These are phyloP conservation scores for Candida succiphila DNA, from an alignment of 805 yeast genomes.

Conservation along the genomic window DNA sequence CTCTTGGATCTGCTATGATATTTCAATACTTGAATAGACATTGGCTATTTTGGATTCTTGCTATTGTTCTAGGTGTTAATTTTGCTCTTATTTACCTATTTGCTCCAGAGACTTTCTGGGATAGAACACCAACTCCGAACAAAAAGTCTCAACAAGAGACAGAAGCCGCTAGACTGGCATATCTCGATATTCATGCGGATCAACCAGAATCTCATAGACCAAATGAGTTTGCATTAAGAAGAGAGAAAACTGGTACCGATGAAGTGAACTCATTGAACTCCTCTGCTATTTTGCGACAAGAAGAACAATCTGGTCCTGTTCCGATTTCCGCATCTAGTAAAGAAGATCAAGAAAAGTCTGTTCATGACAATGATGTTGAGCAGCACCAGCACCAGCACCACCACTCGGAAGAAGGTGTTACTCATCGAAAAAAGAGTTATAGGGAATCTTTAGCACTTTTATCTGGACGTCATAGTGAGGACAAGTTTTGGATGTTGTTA, in stretches of 20 bases:
- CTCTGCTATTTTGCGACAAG: not conserved
- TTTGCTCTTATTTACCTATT: slow-evolving; percentile 36
- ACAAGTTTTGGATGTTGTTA: slow-evolving; percentile 46
- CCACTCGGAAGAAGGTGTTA: not conserved
- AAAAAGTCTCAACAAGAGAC: slow-evolving; percentile 39
- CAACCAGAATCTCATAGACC: slow-evolving; percentile 1
- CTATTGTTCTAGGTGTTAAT: slow-evolving; percentile 40
- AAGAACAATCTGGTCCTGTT: not conserved
- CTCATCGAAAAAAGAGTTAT: slow-evolving; percentile 11
- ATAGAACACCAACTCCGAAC: slow-evolving; percentile 39
- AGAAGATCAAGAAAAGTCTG: not conserved
- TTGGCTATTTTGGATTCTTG: slow-evolving; percentile 53
- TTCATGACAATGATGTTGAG: not conserved
- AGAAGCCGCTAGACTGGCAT: slow-evolving; percentile 31
- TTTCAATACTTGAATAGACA: slow-evolving; percentile 39
- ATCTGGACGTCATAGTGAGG: slow-evolving; percentile 39
- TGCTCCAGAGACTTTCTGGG: slow-evolving; percentile 62
- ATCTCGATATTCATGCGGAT: slow-evolving; percentile 11
- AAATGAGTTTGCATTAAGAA: slow-evolving; percentile 3
- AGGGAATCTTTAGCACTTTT: slow-evolving; percentile 27
- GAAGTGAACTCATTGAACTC: not conserved
- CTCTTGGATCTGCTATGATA: slow-evolving; percentile 44
- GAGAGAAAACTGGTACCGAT: not conserved
- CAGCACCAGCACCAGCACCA: not conserved
- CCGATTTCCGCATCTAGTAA: not conserved